phyloP scores from a whole-genome alignment of 1,284 basidiomycete genomes.

The Cryptococcus floricola region DNA sequence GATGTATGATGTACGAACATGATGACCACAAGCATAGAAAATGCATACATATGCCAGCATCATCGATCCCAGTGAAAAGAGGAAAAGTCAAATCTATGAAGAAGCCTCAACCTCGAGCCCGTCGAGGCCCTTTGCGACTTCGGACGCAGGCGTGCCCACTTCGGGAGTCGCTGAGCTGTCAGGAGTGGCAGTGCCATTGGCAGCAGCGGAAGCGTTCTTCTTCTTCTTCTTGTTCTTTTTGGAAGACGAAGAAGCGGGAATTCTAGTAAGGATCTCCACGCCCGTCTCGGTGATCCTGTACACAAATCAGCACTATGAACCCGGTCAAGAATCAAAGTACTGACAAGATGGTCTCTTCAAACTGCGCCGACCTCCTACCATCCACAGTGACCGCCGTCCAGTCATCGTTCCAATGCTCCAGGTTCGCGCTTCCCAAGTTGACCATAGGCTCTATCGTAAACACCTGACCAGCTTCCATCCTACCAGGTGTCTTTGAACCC shows the following conservation, averaged over 20 bases:
- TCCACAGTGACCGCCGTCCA: conserved; percentile 92
- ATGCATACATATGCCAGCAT: neutral
- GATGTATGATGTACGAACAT: neutral
- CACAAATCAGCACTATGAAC: neutral
- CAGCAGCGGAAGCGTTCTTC: conserved; percentile 28
- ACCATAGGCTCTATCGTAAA: conserved; percentile 69
- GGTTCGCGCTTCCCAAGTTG: conserved; percentile 64
- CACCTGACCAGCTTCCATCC: conserved; percentile 50
- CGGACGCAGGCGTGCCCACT: conserved; percentile 22
- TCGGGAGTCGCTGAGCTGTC: conserved; percentile 15
- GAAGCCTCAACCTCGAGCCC: conserved; percentile 15
- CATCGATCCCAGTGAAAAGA: neutral
- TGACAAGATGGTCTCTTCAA: conserved; percentile 87
- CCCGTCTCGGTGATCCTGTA: conserved; percentile 84
- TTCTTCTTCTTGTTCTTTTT: conserved; percentile 39
- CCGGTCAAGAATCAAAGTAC: conserved; percentile 39
- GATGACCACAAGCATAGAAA: neutral
- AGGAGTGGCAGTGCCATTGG: conserved; percentile 11
- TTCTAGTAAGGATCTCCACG: conserved; percentile 76
- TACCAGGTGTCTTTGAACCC: conserved; percentile 49
- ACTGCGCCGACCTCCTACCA: conserved; percentile 85
- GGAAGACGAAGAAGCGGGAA: conserved; percentile 16
- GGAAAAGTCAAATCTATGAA: neutral
- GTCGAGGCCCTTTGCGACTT: conserved; percentile 18
- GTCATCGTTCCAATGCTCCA: conserved; percentile 53